Conservation (phyloP, 768 basidiomycete genomes). For the Pulveroboletus sp. region DNA sequence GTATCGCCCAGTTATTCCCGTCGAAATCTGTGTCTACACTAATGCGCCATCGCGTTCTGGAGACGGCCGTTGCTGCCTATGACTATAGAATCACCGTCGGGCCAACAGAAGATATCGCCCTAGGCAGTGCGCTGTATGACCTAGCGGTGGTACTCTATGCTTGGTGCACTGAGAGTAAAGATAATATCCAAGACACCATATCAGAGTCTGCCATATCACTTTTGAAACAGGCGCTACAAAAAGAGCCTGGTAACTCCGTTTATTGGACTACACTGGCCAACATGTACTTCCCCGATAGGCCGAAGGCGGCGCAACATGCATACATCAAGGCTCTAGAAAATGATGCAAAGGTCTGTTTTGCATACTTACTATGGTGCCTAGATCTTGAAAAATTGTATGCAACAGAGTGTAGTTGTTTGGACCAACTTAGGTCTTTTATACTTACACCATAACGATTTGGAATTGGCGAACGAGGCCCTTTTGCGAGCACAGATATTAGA, state of each 20-base stretch:
- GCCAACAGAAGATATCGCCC: slow-evolving; percentile 45
- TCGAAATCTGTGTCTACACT: slow-evolving; percentile 28
- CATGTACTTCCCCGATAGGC: slow-evolving; percentile 61
- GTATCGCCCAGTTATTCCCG: slow-evolving; percentile 41
- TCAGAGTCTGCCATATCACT: slow-evolving; percentile 47
- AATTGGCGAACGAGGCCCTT: slow-evolving; percentile 84
- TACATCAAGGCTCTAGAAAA: slow-evolving; percentile 87
- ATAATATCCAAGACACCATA: slow-evolving; percentile 18
- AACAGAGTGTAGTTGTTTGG: slow-evolving; percentile 75
- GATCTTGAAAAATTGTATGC: slow-evolving; percentile 1
- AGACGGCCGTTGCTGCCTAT: slow-evolving; percentile 57
- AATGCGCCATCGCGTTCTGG: slow-evolving; percentile 39
- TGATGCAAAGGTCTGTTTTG: slow-evolving; percentile 65
- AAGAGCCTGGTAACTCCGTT: slow-evolving; percentile 64
- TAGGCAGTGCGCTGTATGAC: slow-evolving; percentile 72
- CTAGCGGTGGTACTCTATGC: slow-evolving; percentile 59
- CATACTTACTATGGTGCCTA: background rate
- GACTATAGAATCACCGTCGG: slow-evolving; percentile 60
- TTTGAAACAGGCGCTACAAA: slow-evolving; percentile 69
- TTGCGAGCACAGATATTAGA: slow-evolving; percentile 87
- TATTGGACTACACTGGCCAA: slow-evolving; percentile 87
- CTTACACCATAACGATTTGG: slow-evolving; percentile 70
- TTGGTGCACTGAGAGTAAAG: slow-evolving; percentile 38
- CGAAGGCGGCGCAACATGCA: slow-evolving; percentile 84
- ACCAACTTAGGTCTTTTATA: slow-evolving; percentile 87